A percentile compares a stretch with the other conserved stretches of the same genome.
Conservation (phyloP, 176 grass and related monocot species). For the Aegilops sharonensis region DNA sequence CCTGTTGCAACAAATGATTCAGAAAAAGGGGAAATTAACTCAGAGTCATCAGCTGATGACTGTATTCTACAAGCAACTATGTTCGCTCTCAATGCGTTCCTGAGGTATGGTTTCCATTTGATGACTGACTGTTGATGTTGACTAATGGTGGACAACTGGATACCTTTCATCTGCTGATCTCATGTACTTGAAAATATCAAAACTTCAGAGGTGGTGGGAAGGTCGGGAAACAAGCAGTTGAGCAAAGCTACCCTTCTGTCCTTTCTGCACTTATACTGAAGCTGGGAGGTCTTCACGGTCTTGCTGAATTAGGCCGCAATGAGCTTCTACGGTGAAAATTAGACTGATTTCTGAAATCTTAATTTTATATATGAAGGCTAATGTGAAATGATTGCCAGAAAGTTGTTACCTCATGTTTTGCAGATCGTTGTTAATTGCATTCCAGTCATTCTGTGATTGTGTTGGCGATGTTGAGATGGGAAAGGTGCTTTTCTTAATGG, state of each 20-base stretch:
- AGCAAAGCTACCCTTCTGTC: constrained; percentile 88
- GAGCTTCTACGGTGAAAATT: constrained; percentile 66
- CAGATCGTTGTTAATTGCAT: constrained; percentile 79
- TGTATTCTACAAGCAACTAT: constrained; percentile 83
- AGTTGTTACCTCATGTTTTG: constrained; percentile 26
- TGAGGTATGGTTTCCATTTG: constrained; percentile 58
- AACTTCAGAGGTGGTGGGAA: constrained; percentile 82
- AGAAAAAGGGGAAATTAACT: constrained; percentile 67
- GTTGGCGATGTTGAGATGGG: constrained; percentile 94
- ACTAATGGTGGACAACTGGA: background rate
- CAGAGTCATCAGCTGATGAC: constrained; percentile 65
- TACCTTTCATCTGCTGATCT: constrained; percentile 33
- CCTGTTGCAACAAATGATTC: constrained; percentile 56
- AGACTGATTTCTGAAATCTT: background rate
- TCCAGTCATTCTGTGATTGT: constrained; percentile 98
- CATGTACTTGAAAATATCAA: constrained; percentile 33
- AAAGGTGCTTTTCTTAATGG: constrained; percentile 55
- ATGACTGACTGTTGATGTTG: constrained; percentile 24
- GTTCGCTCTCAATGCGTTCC: constrained; percentile 92
- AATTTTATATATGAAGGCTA: constrained; percentile 19
- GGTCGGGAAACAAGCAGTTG: constrained; percentile 89
- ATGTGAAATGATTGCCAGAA: constrained; percentile 9
- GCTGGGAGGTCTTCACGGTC: constrained; percentile 84
- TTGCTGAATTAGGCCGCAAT: constrained; percentile 61
- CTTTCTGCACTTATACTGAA: constrained; percentile 86